Evolutionary conservation across 129 eudicot genomes (phyloP).

Genomic region (Escallonia herrerae): DNA sequence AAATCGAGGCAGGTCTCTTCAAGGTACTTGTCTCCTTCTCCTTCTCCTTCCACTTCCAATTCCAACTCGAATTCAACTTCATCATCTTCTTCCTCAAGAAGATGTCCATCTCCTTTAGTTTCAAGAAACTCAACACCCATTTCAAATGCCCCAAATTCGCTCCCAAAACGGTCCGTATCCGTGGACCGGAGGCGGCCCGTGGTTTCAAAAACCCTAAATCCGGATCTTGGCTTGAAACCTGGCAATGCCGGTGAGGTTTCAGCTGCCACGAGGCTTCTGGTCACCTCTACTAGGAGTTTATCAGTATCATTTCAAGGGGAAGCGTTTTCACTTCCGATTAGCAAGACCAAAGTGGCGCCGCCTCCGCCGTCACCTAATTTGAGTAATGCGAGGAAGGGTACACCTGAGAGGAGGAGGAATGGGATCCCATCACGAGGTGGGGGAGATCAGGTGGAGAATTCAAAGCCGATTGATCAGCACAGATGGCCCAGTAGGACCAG

Average conservation of each 20-base stretch:
- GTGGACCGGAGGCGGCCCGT: conserved; percentile 65
- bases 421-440: conserved; percentile 19
- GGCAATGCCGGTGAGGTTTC: conserved; percentile 51
- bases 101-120: not conserved
- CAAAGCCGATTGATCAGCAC: conserved; percentile 41
- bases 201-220: conserved; percentile 33
- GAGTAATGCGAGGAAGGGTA: conserved; percentile 44
- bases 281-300: conserved; percentile 80
- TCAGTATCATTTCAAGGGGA: conserved; percentile 96
- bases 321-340: conserved; percentile 74
- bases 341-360: conserved; percentile 81
- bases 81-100: not conserved
- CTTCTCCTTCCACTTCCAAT: conserved; percentile 63
- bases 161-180: conserved; percentile 65
- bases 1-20: conserved; percentile 71
- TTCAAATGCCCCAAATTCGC: conserved; percentile 10
- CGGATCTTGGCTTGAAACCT: conserved; percentile 52
- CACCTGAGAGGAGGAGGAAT: conserved; percentile 64
- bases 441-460: conserved; percentile 37
- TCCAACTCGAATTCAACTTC: too few relatives aligned
- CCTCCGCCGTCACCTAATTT: conserved; percentile 16
- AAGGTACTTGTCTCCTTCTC: conserved; percentile 75
- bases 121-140: not conserved
- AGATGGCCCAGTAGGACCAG: conserved; percentile 46
- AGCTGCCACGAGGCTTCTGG: conserved; percentile 74